These are phyloP conservation scores for Pseudofabraea citricarpa DNA, from an alignment of 2,329 filamentous ascomycete genomes.

Conservation along the genomic window DNA sequence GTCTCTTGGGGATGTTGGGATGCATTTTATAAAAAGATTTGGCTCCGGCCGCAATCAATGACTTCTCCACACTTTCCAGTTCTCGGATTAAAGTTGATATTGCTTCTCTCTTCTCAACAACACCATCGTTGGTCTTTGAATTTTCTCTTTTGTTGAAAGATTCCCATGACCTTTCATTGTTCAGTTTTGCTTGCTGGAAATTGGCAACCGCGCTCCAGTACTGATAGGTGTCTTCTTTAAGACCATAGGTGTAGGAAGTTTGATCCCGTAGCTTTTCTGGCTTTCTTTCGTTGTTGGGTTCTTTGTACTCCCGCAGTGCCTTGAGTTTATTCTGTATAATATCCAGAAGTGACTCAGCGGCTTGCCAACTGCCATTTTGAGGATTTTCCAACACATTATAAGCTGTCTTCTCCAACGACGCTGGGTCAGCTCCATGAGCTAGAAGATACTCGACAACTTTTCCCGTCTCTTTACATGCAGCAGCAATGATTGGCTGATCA, in stretches of 20 bases:
- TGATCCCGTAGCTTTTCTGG: slow-evolving; percentile 35
- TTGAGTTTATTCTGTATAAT: slow-evolving; percentile 48
- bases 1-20: slow-evolving; percentile 38
- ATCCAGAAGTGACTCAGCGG: slow-evolving; percentile 53
- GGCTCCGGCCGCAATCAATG: slow-evolving; percentile 52
- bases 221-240: slow-evolving; percentile 53
- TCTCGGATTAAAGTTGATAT: slow-evolving; percentile 45
- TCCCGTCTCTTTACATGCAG: slow-evolving; percentile 46
- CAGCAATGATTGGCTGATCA: slow-evolving; percentile 64
- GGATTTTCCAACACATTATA: slow-evolving; percentile 30
- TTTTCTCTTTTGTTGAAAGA: slow-evolving; percentile 29
- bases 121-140: slow-evolving; percentile 26
- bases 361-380: slow-evolving; percentile 22
- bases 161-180: slow-evolving; percentile 28
- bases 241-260: slow-evolving; percentile 42
- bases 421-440: slow-evolving; percentile 59
- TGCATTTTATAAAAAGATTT: slow-evolving; percentile 64
- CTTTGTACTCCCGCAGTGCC: slow-evolving; percentile 33
- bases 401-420: slow-evolving; percentile 44
- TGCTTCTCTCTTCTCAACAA: slow-evolving; percentile 49
- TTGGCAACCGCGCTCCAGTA: slow-evolving; percentile 29
- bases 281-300: slow-evolving; percentile 2
- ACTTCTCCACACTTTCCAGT: slow-evolving; percentile 49
- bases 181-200: slow-evolving; percentile 9
- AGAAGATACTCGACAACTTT: slow-evolving; percentile 48